Evolutionary conservation across 164 flowering plant genomes (phyloP).

Genomic region (Saururus chinensis): DNA sequence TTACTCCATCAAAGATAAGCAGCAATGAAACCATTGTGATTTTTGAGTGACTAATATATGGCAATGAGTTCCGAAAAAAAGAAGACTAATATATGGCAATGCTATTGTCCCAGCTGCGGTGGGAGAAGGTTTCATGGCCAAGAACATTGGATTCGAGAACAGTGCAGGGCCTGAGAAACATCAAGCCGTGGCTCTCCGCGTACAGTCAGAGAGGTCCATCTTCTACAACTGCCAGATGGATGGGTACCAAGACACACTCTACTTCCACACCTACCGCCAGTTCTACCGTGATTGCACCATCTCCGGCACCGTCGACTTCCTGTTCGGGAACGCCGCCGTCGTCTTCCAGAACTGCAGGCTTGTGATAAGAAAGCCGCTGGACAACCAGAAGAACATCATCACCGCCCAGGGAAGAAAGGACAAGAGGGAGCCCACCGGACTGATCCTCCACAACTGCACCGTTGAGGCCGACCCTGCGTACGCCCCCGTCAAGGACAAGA

Average conservation of each 20-base stretch:
- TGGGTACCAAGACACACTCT: conserved; percentile 56
- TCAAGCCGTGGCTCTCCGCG: conserved; percentile 72
- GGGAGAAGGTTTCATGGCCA: conserved; percentile 54
- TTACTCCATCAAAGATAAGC: too few species aligned
- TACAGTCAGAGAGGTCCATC: conserved; percentile 37
- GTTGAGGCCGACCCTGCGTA: conserved; percentile 9
- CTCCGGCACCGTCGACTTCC: conserved; percentile 55
- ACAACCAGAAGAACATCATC: conserved; percentile 32
- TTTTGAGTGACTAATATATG: too few species aligned
- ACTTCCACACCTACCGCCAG: conserved; percentile 44
- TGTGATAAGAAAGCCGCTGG: conserved; percentile 39
- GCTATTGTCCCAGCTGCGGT: conserved; percentile 23
- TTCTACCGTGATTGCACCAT: conserved; percentile 49
- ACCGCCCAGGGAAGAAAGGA: conserved; percentile 50
- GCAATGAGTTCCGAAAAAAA: too few species aligned
- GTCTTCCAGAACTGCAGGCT: conserved; percentile 51
- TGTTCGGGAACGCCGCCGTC: conserved; percentile 42
- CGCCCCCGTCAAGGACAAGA: not conserved
- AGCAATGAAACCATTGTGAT: too few species aligned
- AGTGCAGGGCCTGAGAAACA: conserved; percentile 54
- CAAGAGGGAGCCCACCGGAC: conserved; percentile 9
- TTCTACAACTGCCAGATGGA: conserved; percentile 64
- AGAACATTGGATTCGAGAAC: conserved; percentile 76
- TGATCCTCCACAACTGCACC: conserved; percentile 13
- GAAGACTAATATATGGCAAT: not conserved